Evolutionary conservation across 257 asterid genomes (phyloP).

Genomic region (Ilex aquifolium): DNA sequence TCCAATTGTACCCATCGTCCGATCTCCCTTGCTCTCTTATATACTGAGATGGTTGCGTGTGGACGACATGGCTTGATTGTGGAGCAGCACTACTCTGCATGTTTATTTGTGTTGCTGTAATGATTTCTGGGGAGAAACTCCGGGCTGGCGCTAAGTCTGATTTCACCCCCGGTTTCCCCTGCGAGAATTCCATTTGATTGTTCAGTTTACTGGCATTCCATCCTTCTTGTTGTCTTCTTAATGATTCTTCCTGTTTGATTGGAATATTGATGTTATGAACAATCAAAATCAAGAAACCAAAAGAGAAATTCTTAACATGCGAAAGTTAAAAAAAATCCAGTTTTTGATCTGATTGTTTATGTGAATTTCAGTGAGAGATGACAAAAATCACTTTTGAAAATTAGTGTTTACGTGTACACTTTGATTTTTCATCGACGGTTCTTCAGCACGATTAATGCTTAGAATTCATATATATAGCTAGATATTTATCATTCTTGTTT

Average conservation of each 20-base stretch:
- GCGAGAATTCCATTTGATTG: constrained; percentile 26
- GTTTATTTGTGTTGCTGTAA: constrained; percentile 23
- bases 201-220: constrained; percentile 21
- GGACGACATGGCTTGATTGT: constrained; percentile 7
- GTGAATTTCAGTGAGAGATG: too few relatives aligned
- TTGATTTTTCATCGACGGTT: too few relatives aligned
- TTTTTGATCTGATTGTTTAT: too few relatives aligned
- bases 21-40: background rate
- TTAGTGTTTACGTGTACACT: too few relatives aligned
- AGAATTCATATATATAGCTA: too few relatives aligned
- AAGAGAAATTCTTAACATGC: too few relatives aligned
- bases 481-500: too few relatives aligned
- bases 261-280: background rate
- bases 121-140: constrained; percentile 18
- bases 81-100: constrained; percentile 25
- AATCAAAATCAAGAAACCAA: too few relatives aligned
- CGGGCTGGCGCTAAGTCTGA: constrained; percentile 28
- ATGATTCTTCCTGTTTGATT: constrained; percentile 41
- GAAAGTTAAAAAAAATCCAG: too few relatives aligned
- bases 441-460: too few relatives aligned
- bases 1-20: constrained; percentile 2
- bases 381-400: too few relatives aligned
- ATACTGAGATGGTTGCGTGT: constrained; percentile 24
- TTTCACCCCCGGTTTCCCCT: constrained; percentile 14
- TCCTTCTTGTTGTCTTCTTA: constrained; percentile 26